Conservation (phyloP, 2,329 filamentous ascomycete genomes). For the Ceratocystis albifundus region DNA sequence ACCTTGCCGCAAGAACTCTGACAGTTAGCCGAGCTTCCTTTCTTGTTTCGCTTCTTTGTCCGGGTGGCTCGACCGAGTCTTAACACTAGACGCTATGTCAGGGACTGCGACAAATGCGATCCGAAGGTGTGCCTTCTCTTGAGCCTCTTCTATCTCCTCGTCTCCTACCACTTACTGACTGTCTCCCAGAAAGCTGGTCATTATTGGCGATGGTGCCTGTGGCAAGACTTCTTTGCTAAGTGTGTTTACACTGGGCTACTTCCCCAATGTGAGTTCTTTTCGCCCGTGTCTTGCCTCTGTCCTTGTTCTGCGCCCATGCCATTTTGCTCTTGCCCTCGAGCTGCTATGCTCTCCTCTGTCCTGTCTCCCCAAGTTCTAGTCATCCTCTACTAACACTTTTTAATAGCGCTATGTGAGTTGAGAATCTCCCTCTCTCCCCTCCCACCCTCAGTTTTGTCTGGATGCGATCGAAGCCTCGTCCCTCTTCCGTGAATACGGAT, state of each 20-base stretch:
- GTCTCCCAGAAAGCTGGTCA: slow-evolving; percentile 73
- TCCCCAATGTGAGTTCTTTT: slow-evolving; percentile 67
- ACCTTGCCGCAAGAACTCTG: too few species aligned
- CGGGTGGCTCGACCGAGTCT: background rate
- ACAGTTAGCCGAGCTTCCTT: background rate
- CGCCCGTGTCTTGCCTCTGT: slow-evolving; percentile 9
- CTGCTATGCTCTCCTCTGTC: too few species aligned
- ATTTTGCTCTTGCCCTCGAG: slow-evolving; percentile 26
- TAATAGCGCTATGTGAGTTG: slow-evolving; percentile 47
- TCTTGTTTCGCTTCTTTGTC: background rate
- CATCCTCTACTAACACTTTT: slow-evolving; percentile 9
- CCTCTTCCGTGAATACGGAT: background rate
- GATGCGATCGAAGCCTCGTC: background rate
- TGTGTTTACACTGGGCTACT: slow-evolving; percentile 96
- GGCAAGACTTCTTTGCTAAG: slow-evolving; percentile 96
- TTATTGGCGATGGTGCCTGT: slow-evolving; percentile 93
- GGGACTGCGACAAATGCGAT: slow-evolving; percentile 21
- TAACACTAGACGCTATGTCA: slow-evolving; percentile 16
- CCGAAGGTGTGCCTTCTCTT: slow-evolving; percentile 15
- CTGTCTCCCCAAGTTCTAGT: background rate
- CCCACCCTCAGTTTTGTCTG: background rate
- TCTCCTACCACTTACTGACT: background rate
- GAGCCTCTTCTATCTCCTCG: background rate
- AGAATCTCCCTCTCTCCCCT: background rate
- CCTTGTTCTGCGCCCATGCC: slow-evolving; percentile 18